Conservation (phyloP, 2,329 filamentous ascomycete genomes). For the Chaetomium strumarium region DNA sequence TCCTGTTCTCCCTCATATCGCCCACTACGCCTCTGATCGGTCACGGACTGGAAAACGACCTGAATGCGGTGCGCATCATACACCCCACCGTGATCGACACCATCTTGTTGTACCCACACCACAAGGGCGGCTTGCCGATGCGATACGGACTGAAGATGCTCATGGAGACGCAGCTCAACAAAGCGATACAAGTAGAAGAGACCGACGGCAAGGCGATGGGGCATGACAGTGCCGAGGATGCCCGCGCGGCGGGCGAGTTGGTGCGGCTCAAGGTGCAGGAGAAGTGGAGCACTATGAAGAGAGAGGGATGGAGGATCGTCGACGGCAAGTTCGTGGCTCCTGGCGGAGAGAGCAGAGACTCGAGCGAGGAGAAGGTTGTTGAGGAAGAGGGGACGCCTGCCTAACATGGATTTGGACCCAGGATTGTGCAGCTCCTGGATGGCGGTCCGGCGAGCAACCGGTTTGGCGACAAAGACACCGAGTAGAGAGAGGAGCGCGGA, state of each 20-base stretch:
- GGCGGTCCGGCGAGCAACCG: no score
- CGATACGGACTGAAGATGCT: constrained; percentile 74
- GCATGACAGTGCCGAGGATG: constrained; percentile 91
- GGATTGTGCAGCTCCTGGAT: no score
- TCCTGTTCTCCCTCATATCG: constrained; percentile 70
- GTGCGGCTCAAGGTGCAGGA: constrained; percentile 65
- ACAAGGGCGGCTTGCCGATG: constrained; percentile 67
- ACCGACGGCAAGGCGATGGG: constrained; percentile 46
- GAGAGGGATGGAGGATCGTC: constrained; percentile 60
- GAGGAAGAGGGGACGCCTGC: constrained; percentile 24
- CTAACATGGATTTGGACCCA: no score
- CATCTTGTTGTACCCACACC: constrained; percentile 74
- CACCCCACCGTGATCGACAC: constrained; percentile 85
- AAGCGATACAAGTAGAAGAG: constrained; percentile 72
- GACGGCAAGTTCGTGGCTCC: constrained; percentile 41
- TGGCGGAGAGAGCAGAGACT: constrained; percentile 17
- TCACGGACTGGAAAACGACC: constrained; percentile 91
- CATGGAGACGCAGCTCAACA: constrained; percentile 61
- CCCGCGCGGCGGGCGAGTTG: constrained; percentile 80
- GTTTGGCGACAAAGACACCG: no score
- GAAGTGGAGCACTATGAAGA: constrained; percentile 62
- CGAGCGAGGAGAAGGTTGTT: constrained; percentile 35
- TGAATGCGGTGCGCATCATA: constrained; percentile 77
- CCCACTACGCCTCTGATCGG: constrained; percentile 80
- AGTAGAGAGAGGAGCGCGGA: no score